A percentile compares a stretch with the other conserved stretches of the same genome.
phyloP scores from a whole-genome alignment of 108 stramenopile species.

The Conticribra weissflogii region DNA sequence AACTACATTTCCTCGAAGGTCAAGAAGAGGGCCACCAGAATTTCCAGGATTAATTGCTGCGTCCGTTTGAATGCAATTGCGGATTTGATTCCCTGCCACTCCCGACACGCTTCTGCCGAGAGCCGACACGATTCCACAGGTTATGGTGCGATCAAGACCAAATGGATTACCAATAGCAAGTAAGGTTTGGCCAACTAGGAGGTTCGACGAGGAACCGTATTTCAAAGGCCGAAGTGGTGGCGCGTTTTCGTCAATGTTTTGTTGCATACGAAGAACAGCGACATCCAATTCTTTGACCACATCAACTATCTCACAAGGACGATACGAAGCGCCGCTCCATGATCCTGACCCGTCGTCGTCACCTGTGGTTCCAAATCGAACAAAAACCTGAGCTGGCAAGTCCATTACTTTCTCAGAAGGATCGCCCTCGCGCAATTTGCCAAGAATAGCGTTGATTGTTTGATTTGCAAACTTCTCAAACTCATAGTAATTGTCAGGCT shows the following conservation, averaged over 20 bases:
- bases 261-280: conserved; percentile 65
- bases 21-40: conserved; percentile 90
- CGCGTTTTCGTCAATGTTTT: not conserved
- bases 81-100: conserved; percentile 75
- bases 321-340: conserved; percentile 20
- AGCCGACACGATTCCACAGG: conserved; percentile 88
- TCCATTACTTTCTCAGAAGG: not conserved
- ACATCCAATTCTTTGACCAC: conserved; percentile 81
- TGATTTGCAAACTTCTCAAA: conserved; percentile 15
- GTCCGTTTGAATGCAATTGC: conserved; percentile 88
- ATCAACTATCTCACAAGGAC: conserved; percentile 62
- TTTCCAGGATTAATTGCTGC: conserved; percentile 96
- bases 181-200: conserved; percentile 86
- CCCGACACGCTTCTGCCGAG: conserved; percentile 83
- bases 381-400: conserved; percentile 32
- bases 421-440: not conserved
- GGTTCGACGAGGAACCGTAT: conserved; percentile 65
- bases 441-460: conserved; percentile 23
- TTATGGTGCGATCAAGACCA: conserved; percentile 77
- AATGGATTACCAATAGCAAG: conserved; percentile 96
- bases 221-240: conserved; percentile 15
- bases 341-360: not conserved
- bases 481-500: not conserved
- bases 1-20: conserved; percentile 78
- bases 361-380: conserved; percentile 35